phyloP scores from a whole-genome alignment of 768 basidiomycete genomes.

The Pulveroboletus sp. region DNA sequence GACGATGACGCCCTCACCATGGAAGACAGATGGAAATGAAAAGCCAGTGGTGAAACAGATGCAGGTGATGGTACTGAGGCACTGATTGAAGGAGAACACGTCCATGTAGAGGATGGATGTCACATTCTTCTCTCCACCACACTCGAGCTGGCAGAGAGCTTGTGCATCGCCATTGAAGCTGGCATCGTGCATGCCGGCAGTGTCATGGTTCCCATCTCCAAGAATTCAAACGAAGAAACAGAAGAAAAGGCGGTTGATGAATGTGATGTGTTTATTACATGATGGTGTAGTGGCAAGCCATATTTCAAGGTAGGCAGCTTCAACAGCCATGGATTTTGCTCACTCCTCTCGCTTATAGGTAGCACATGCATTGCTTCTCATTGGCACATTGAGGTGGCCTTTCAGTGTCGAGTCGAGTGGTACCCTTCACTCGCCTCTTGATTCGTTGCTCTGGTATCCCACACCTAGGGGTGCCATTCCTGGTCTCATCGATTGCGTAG shows the following conservation, averaged over 20 bases:
- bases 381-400: conserved; percentile 83
- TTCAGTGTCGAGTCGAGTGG: conserved; percentile 73
- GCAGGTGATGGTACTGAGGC: conserved; percentile 7
- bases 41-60: conserved; percentile 22
- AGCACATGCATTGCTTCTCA: conserved; percentile 35
- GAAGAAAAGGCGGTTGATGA: conserved; percentile 36
- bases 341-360: conserved; percentile 44
- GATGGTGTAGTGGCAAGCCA: conserved; percentile 63
- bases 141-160: conserved; percentile 49
- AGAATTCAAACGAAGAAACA: conserved; percentile 33
- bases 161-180: conserved; percentile 53
- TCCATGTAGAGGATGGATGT: conserved; percentile 57
- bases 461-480: conserved; percentile 59
- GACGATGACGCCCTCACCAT: conserved; percentile 16
- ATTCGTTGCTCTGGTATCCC: conserved; percentile 85
- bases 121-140: conserved; percentile 60
- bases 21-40: conserved; percentile 21
- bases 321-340: neutral
- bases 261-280: conserved; percentile 72
- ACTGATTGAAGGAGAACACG: conserved; percentile 26
- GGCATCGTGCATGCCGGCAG: conserved; percentile 66
- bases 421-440: conserved; percentile 57
- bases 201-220: conserved; percentile 51
- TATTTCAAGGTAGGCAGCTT: conserved; percentile 59
- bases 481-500: conserved; percentile 59